Evolutionary conservation across 2,329 filamentous ascomycete species (phyloP), one percentile per base, ranked within the genome.

Genomic region (Botrytis aclada): DNA sequence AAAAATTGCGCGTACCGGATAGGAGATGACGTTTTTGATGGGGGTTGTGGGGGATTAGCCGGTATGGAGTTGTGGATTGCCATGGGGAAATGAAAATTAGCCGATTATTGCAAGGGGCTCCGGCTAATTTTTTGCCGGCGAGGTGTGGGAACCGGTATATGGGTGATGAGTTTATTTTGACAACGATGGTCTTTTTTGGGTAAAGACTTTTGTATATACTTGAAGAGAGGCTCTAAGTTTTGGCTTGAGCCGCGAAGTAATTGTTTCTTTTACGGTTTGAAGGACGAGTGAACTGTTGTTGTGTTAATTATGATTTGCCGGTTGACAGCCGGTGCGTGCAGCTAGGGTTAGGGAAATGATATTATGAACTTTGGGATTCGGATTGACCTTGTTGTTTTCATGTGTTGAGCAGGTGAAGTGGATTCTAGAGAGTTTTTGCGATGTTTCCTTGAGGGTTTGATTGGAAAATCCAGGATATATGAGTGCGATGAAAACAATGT

Each of bases 11-110:
- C 64, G 16, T 29, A 54, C 34, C 64, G 64, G 64, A 6, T 67
- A 54, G 64, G 34, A 39, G 51, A 39, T 67, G 64, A 54, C 45
- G 34, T 29, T 54, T 66, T 54, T 20, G 10, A 41, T 29, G 34
- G 64, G 32, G 63, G 22, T 51, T 54, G 45, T 66, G 32, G 64
- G 64, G 64, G 22, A 39, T 39, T 67, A 63, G 61, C 61, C 61
- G 61, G 37, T 63, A 20, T 18, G 37, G 16, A 41, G 25, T 39
- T 63, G 16, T 63, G 37, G 39, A 41, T 41, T 63, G 39, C 39
- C 61, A 32, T 43, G 37, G 34, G 34, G 60, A n/a, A 39, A 39
- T 62, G 60, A 62, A 62, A 62, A 62, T 62, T 62, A 62, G 34
- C 60, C 60, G 64, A 54, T 54, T 7, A 25, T 39, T 54, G 22